Base-by-base conservation (phyloP, 768 basidiomycete genomes). In the Hortiboletus flavorubellus region DNA sequence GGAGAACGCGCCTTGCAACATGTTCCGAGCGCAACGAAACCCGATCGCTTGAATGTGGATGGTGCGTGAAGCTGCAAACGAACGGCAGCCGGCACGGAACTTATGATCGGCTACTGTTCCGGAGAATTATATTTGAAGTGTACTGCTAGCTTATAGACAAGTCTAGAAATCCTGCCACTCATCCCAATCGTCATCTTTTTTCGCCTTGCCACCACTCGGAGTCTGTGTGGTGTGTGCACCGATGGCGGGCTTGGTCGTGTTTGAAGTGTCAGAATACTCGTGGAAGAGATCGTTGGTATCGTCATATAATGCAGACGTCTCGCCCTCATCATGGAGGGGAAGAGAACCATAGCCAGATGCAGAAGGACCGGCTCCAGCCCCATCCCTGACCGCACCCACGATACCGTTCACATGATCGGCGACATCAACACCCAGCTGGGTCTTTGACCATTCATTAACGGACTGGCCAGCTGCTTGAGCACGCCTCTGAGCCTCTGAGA, bases 341-440 rank as follows among this genome's bases (percentile, higher is more conserved):
- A 86, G 64, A 46, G 79, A 67, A 44, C 77, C 76, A 68, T 84
- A 80, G 45, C 85, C 76, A 56, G 75, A 62, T 61, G 82, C 70
- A 46, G 76, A 65, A 37, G 87, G 88, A 4, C 82, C 80, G 16
- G 82, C 75, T 1, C 76, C 74, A 26, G 88, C 70, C 5, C 65
- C 76, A 37, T 86, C 86, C 67, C 76, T 82, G 51, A 89, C 87
- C 0, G 74, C 78, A 37, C 79, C 82, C 33, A 89, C 85, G 9
- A 89, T 79, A 38, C 83, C 85, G 12, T 84, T 86, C 42, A 94
- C 81, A 43, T 81, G 85, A 62, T 82, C 87, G 49, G 82, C 91
- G 8, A 96, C 87, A 68, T 98, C 94, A 4, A 95, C 86, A 10
- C 95, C 95, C 49, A 85, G 78, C 69, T 84, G 86, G 44, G 72